Percentiles rank a stretch among this genome's conserved stretches.
Conservation (phyloP, 257 asterid species). For the Ehretia macrophylla region DNA sequence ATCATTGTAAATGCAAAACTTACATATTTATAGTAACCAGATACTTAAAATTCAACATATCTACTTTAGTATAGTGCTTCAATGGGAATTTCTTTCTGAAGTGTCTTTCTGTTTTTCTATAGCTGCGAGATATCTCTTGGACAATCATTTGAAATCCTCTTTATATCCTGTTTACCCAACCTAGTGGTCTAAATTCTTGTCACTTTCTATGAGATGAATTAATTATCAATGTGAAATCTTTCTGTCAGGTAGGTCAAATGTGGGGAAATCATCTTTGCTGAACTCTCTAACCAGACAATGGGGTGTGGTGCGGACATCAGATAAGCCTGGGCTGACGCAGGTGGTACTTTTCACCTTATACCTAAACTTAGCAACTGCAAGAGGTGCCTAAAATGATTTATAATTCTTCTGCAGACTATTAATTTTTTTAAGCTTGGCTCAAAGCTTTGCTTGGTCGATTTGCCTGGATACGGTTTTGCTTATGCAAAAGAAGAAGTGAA, state of each 20-base stretch:
- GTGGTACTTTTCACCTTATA: constrained; percentile 29
- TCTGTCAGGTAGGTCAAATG: constrained; percentile 82
- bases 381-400: constrained; percentile 16
- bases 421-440: constrained; percentile 85
- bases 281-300: constrained; percentile 91
- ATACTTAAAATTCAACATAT: background rate
- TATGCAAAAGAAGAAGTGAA: constrained; percentile 95
- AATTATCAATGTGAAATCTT: constrained; percentile 8
- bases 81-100: background rate
- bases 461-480: constrained; percentile 99
- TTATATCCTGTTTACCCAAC: background rate
- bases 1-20: no score
- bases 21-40: background rate
- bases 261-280: constrained; percentile 91
- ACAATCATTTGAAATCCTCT: no score
- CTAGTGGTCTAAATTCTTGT: background rate
- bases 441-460: constrained; percentile 79
- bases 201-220: background rate
- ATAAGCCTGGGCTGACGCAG: constrained; percentile 99
- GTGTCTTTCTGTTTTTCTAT: background rate
- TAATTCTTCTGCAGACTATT: constrained; percentile 51
- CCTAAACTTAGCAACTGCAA: constrained; percentile 14
- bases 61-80: background rate
- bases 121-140: no score
- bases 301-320: constrained; percentile 98